Conservation (phyloP, 768 basidiomycete species). For the Punctularia strigosozonata region DNA sequence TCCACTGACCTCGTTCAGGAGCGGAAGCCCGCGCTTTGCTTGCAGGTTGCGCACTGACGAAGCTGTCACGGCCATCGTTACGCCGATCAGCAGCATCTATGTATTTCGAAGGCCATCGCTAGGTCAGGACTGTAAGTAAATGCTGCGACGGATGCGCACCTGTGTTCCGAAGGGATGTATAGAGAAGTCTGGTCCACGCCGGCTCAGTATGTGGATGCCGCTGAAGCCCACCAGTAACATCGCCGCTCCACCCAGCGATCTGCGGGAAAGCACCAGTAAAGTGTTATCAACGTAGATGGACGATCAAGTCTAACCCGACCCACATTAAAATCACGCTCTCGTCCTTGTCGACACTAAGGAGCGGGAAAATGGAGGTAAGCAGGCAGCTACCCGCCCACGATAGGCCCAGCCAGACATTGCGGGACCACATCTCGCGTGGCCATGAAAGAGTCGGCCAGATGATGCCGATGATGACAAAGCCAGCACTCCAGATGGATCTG, state of each 20-base stretch:
- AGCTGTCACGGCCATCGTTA: constrained; percentile 40
- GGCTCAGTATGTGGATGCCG: no score
- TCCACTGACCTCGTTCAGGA: constrained; percentile 43
- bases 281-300: no score
- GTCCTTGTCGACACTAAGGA: constrained; percentile 59
- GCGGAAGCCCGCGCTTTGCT: constrained; percentile 54
- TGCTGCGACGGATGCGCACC: no score
- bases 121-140: no score
- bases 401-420: constrained; percentile 16
- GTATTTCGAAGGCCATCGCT: constrained; percentile 1
- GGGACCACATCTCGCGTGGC: constrained; percentile 22
- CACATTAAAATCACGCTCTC: constrained; percentile 55
- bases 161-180: no score
- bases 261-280: no score
- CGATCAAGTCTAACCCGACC: no score
- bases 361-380: constrained; percentile 52
- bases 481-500: constrained; percentile 61
- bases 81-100: constrained; percentile 32
- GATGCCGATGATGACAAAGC: constrained; percentile 46
- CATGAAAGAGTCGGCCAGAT: constrained; percentile 54
- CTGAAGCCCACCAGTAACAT: no score
- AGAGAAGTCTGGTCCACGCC: no score
- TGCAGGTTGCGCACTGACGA: constrained; percentile 50
- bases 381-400: constrained; percentile 42
- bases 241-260: no score